Percentiles rank a stretch among this genome's conserved stretches.
Conservation (phyloP, 2,329 filamentous ascomycete genomes). For the Diaporthe sp. region DNA sequence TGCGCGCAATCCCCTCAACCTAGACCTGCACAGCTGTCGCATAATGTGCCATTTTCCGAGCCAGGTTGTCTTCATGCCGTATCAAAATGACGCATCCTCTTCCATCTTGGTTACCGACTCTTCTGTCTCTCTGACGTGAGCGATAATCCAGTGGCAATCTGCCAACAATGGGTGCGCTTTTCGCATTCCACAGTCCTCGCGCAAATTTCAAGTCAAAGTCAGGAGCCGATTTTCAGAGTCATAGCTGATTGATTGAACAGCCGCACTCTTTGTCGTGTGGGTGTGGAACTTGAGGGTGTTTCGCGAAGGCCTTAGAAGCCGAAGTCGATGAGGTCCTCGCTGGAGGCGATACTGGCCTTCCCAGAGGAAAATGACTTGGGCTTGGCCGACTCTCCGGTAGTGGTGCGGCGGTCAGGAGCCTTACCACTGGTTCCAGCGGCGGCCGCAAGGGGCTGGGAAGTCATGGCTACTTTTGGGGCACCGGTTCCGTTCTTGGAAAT, state of each 20-base stretch:
- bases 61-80: neutral
- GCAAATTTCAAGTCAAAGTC: neutral
- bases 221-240: neutral
- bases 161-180: neutral
- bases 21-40: neutral
- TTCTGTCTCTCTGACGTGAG: neutral
- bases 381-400: neutral
- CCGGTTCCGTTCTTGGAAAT: neutral
- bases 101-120: neutral
- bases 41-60: neutral
- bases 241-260: neutral
- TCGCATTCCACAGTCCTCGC: neutral
- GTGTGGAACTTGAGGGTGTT: neutral
- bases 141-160: neutral
- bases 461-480: neutral
- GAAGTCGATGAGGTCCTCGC: constrained; percentile 30
- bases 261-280: neutral
- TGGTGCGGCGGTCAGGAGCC: neutral
- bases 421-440: neutral
- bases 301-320: neutral
- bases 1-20: neutral
- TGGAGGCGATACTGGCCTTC: neutral
- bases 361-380: neutral
- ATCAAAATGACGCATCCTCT: neutral
- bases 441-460: neutral